Conservation (phyloP, 805 yeast species). For the Suhomyces sp. region DNA sequence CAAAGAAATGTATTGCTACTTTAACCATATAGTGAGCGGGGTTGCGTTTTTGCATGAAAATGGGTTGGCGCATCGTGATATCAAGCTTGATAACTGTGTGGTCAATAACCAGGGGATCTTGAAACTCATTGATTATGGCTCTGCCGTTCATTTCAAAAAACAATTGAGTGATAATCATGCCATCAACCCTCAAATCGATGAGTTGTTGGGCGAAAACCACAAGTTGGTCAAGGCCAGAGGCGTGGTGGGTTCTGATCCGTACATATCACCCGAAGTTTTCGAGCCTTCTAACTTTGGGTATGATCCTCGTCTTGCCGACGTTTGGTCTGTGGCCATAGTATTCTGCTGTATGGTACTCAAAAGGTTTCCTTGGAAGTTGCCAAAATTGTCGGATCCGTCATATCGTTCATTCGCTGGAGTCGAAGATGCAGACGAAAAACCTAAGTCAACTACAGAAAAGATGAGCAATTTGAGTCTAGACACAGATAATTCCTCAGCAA, state of each 20-base stretch:
- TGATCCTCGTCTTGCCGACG: slow-evolving; percentile 85
- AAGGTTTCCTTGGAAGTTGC: slow-evolving; percentile 94
- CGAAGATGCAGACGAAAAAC: slow-evolving; percentile 6
- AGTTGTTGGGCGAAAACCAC: slow-evolving; percentile 41
- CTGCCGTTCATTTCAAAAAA: slow-evolving; percentile 78
- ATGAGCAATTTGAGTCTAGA: slow-evolving; percentile 3
- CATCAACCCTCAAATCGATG: slow-evolving; percentile 11
- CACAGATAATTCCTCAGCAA: slow-evolving; percentile 3
- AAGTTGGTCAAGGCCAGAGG: slow-evolving; percentile 68
- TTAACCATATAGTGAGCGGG: slow-evolving; percentile 76
- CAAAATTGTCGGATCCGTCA: slow-evolving; percentile 72
- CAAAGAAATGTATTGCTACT: slow-evolving; percentile 74
- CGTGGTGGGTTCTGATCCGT: slow-evolving; percentile 94
- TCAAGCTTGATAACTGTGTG: slow-evolving; percentile 91
- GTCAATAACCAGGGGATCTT: slow-evolving; percentile 71
- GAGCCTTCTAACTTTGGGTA: slow-evolving; percentile 44
- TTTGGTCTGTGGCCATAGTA: slow-evolving; percentile 92
- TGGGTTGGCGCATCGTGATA: slow-evolving; percentile 91
- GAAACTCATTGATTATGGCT: slow-evolving; percentile 90
- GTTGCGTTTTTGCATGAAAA: slow-evolving; percentile 70
- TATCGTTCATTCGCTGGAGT: slow-evolving; percentile 58
- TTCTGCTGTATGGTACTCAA: slow-evolving; percentile 86
- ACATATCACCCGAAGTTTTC: slow-evolving; percentile 89
- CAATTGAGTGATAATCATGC: slow-evolving; percentile 25
- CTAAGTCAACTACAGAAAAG: not conserved